Base-by-base conservation (phyloP, 2,329 filamentous ascomycete genomes). In the Mycosphaerella sp. region DNA sequence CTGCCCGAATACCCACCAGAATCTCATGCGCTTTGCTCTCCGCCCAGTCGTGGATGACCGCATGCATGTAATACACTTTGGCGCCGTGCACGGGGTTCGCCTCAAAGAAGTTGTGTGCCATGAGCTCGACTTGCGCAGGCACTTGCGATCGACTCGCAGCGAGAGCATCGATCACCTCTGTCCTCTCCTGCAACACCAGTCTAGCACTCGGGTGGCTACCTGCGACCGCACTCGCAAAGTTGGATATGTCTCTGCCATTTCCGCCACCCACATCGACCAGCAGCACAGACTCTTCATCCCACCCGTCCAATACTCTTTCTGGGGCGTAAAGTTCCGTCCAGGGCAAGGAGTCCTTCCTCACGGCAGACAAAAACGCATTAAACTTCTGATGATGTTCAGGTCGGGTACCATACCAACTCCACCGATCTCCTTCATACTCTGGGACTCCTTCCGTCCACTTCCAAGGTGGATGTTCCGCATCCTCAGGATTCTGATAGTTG, bases 61-160 rank as follows among this genome's bases (percentile, higher is more conserved):
- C 45, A 35, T 58, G 59, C 25, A 62, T 32, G 49, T 60, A 63
- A 46, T 64, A 64, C 4, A 65, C 55, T 43, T 65, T 62, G 7
- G 68, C 68, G 30, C 55, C 52, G 27, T 52, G 49, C 4, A 59
- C 25, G 1, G 56, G 56, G 17, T 61, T 58, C 12, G 44, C 2
- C 3, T 39, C 25, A 44, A 59, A 59, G 49, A 62, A 59, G 34
- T 63, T 54, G 37, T 58, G 49, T 6, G 49, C n/a, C 17, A 53
- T 21, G 9, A 46, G 21, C 16, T 54, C 47, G 6, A 60, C 40
- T 8, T 46, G 36, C 35, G 34, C 12, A 18, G 36, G 43, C 9
- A 44, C 9, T 4, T 37, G 14, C 16, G 4, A 9, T 9, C 5
- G 12, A 1, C 28, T 36, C 8, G 14, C 27, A 30, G 27, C 35